Conservation (phyloP, 2,329 filamentous ascomycete genomes). For the Colletotrichum eleusines region DNA sequence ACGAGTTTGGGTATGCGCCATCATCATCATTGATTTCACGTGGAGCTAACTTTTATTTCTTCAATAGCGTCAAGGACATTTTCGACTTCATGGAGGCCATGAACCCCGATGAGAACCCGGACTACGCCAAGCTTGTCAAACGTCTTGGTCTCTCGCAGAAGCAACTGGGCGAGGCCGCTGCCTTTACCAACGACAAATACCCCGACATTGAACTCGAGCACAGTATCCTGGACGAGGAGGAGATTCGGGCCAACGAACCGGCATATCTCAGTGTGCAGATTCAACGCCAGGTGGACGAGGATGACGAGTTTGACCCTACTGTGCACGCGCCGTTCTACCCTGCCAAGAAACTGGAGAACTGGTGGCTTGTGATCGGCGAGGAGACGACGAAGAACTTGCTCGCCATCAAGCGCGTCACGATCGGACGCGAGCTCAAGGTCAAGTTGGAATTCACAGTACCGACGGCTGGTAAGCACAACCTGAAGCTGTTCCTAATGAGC, state of each 20-base stretch:
- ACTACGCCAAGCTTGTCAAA: conserved; percentile 83
- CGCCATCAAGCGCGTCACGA: conserved; percentile 94
- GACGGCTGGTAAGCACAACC: conserved; percentile 82
- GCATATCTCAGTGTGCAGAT: conserved; percentile 87
- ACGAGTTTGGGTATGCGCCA: conserved; percentile 76
- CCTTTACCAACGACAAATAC: conserved; percentile 96
- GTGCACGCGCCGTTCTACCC: conserved; percentile 98
- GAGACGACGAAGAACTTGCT: conserved; percentile 88
- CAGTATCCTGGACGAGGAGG: conserved; percentile 83
- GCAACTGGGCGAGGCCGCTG: conserved; percentile 89
- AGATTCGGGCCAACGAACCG: conserved; percentile 83
- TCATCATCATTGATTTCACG: conserved; percentile 4
- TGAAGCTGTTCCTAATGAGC: conserved; percentile 96
- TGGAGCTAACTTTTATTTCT: conserved; percentile 48
- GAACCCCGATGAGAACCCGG: conserved; percentile 91
- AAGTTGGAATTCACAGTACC: conserved; percentile 91
- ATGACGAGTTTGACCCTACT: conserved; percentile 76
- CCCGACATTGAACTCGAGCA: conserved; percentile 95
- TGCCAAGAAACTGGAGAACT: conserved; percentile 92
- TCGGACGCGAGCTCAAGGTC: conserved; percentile 81
- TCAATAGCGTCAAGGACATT: conserved; percentile 83
- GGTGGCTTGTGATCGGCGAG: conserved; percentile 97
- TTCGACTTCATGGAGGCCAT: conserved; percentile 99
- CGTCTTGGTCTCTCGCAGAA: conserved; percentile 82
- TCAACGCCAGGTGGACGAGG: conserved; percentile 82